Percentiles rank a stretch among this genome's conserved stretches.
These are phyloP conservation scores for Pseudotsuga menziesii DNA, from an alignment of 75 land plant species.

Conservation along the genomic window DNA sequence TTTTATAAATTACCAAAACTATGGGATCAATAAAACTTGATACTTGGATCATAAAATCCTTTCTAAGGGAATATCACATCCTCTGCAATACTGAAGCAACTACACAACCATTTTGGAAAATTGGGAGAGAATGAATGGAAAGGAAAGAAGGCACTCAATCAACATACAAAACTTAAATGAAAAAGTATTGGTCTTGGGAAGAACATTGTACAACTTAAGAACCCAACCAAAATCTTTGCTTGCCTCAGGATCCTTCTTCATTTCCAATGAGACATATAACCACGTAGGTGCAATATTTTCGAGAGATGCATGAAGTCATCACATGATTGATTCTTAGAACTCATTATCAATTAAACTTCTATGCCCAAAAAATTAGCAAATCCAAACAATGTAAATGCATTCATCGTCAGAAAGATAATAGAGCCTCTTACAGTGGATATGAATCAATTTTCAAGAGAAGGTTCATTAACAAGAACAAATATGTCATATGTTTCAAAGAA, in stretches of 20 bases:
- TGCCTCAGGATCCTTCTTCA: conserved; percentile 88
- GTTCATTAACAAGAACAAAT: conserved; percentile 67
- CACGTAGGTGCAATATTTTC: conserved; percentile 89
- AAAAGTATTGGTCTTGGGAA: not conserved
- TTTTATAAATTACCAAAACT: not conserved
- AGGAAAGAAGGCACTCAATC: not conserved
- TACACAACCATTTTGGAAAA: conserved; percentile 85
- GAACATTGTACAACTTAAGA: conserved; percentile 78
- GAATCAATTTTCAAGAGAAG: conserved; percentile 63
- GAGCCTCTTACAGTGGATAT: conserved; percentile 65
- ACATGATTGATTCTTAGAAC: not conserved
- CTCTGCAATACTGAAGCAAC: conserved; percentile 90
- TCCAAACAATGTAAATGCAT: not conserved
- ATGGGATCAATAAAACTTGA: not conserved
- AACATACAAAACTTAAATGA: not conserved
- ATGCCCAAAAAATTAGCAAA: not conserved
- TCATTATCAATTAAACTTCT: not conserved
- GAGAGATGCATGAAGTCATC: conserved; percentile 52
- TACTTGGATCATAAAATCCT: conserved; percentile 98
- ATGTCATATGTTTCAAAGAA: conserved; percentile 79
- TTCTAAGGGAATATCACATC: conserved; percentile 65
- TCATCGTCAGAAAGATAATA: not conserved
- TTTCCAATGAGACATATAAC: conserved; percentile 93
- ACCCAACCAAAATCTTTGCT: conserved; percentile 99
- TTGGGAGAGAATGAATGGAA: not conserved